phyloP scores from a whole-genome alignment of 495 filamentous ascomycete species.

The Penicillium malachiteum region DNA sequence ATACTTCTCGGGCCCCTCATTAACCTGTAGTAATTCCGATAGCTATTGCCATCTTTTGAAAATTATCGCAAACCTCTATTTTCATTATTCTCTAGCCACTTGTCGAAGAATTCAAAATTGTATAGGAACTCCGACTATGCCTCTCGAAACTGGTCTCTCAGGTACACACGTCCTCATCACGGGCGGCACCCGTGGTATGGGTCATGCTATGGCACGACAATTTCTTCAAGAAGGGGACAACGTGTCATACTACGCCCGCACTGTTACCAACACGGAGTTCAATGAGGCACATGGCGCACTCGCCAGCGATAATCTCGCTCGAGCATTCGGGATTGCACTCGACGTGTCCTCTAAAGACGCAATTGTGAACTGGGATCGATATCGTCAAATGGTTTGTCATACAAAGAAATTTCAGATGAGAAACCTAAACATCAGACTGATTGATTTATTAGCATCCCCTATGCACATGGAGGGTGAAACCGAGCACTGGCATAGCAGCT shows the following conservation, averaged over 20 bases:
- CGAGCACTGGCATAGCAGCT: constrained; percentile 11
- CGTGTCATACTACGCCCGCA: constrained; percentile 16
- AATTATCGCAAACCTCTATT: too few species aligned
- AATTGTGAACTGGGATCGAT: constrained; percentile 10
- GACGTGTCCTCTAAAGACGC: constrained; percentile 5
- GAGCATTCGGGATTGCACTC: constrained; percentile 8
- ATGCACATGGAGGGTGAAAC: constrained; percentile 15
- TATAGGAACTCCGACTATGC: not conserved
- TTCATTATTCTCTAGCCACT: too few species aligned
- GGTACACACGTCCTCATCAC: constrained; percentile 13
- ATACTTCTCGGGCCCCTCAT: too few species aligned
- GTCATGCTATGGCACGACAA: constrained; percentile 6
- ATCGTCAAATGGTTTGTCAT: constrained; percentile 8
- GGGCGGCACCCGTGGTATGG: constrained; percentile 18
- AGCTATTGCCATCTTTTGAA: too few species aligned
- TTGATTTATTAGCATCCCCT: constrained; percentile 3
- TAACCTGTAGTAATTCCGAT: too few species aligned
- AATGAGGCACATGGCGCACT: constrained; percentile 1
- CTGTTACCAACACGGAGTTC: constrained; percentile 12
- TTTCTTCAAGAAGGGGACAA: constrained; percentile 14
- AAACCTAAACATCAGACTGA: not conserved
- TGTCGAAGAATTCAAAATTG: too few species aligned
- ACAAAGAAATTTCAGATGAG: too few species aligned
- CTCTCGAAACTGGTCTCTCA: constrained; percentile 11
- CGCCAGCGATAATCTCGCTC: constrained; percentile 1